A percentile compares a stretch with the other conserved stretches of the same genome.
Evolutionary conservation across 495 filamentous ascomycete genomes (phyloP).

Genomic region (Letharia columbiana): DNA sequence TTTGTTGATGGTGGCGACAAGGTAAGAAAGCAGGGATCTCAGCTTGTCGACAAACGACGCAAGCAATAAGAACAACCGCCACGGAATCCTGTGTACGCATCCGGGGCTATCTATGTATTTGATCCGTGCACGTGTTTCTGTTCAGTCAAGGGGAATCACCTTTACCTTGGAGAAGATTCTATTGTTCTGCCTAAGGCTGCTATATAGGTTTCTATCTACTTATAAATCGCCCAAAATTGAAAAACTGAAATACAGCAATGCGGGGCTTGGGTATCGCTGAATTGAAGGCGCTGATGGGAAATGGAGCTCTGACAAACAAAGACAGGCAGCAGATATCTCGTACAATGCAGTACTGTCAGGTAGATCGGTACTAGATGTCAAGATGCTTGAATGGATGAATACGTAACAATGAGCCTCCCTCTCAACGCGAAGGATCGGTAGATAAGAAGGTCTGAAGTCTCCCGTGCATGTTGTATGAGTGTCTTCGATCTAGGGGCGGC

Average conservation of each 20-base stretch:
- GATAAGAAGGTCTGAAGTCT: neutral
- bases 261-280: neutral
- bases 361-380: neutral
- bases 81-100: too few relatives aligned
- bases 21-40: too few relatives aligned
- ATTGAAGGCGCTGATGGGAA: neutral
- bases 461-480: neutral
- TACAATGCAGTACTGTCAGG: neutral
- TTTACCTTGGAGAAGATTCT: conserved; percentile 1
- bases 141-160: neutral
- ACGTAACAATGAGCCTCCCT: too few relatives aligned
- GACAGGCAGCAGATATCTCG: neutral
- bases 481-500: neutral
- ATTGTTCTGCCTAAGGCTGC: conserved; percentile 4
- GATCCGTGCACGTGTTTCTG: neutral
- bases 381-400: neutral
- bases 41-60: too few relatives aligned
- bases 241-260: neutral
- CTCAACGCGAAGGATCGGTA: neutral
- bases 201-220: conserved; percentile 4
- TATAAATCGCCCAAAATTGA: neutral
- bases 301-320: too few relatives aligned
- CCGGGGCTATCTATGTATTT: too few relatives aligned
- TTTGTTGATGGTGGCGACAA: too few relatives aligned
- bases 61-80: too few relatives aligned